These are phyloP conservation scores for Phytophthora macrochlamydospora DNA, from an alignment of 352 stramenopile genomes.

Conservation along the genomic window DNA sequence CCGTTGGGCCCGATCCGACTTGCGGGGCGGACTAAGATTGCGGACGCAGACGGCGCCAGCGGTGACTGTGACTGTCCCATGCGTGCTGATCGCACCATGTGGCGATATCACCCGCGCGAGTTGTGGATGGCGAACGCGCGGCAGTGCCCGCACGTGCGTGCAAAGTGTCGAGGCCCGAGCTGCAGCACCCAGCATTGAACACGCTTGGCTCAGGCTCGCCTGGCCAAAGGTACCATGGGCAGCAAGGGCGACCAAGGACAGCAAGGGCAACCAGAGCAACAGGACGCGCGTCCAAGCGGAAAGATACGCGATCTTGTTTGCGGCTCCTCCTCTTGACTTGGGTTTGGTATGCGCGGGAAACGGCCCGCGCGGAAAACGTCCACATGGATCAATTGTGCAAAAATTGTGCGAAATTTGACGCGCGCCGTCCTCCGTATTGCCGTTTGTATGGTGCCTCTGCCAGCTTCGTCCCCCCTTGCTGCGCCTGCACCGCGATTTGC, in stretches of 20 bases:
- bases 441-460: neutral
- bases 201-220: neutral
- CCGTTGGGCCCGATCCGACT: neutral
- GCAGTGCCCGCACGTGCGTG: neutral
- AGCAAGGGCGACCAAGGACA: neutral
- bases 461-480: neutral
- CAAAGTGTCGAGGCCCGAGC: neutral
- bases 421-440: neutral
- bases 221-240: neutral
- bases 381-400: constrained; percentile 1
- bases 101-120: neutral
- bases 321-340: neutral
- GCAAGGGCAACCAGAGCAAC: neutral
- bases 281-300: neutral
- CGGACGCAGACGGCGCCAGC: neutral
- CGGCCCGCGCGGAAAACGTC: neutral
- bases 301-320: constrained; percentile 1
- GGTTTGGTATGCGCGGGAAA: neutral
- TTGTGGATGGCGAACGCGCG: neutral
- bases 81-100: neutral
- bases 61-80: constrained; percentile 1
- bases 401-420: neutral
- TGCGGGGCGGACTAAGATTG: neutral
- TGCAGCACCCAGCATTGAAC: no score
- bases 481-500: no score